Conservation (phyloP, 768 basidiomycete genomes). For the Rubroboletus pulcherrimus region DNA sequence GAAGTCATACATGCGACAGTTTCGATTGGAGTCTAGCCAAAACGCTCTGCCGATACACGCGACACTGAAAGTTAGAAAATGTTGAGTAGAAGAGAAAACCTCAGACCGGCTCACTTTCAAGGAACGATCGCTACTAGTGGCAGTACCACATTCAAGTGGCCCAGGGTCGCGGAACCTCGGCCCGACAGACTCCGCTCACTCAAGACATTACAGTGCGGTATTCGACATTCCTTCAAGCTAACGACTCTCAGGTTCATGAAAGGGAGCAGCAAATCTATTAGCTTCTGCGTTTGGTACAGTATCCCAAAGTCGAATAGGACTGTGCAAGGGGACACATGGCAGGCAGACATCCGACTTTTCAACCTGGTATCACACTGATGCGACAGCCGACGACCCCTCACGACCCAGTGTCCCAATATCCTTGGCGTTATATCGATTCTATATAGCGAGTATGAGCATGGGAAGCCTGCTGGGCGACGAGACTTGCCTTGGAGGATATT, state of each 20-base stretch:
- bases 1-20: slow-evolving; percentile 15
- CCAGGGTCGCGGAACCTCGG: background rate
- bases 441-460: slow-evolving; percentile 15
- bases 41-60: background rate
- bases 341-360: slow-evolving; percentile 9
- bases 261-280: background rate
- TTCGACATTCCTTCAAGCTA: background rate
- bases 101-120: background rate
- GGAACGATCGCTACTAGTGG: background rate
- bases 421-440: slow-evolving; percentile 25
- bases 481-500: slow-evolving; percentile 75
- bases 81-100: background rate
- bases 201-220: background rate
- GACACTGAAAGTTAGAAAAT: background rate
- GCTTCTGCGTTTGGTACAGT: background rate
- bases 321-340: slow-evolving; percentile 1
- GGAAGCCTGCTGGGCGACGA: background rate
- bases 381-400: background rate
- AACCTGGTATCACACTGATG: slow-evolving; percentile 2
- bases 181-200: background rate
- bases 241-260: background rate
- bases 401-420: background rate
- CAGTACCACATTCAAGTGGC: too few relatives aligned
- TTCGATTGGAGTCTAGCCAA: background rate
- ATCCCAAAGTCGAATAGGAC: background rate